phyloP scores from a whole-genome alignment of 306 rosid species.

The Cucurbita argyrosperma region DNA sequence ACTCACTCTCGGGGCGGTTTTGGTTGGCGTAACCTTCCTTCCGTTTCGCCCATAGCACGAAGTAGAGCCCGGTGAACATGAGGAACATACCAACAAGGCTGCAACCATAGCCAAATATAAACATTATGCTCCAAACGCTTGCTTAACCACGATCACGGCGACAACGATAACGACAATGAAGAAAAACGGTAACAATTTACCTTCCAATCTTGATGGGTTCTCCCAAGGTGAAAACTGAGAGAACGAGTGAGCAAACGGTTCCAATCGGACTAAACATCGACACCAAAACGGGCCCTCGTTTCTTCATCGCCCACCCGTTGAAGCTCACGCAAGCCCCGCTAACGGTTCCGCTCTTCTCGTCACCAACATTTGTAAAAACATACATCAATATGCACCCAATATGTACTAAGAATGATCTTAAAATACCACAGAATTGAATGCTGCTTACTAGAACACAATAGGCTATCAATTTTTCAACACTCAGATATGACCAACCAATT shows the following conservation, averaged over 20 bases:
- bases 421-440: background rate
- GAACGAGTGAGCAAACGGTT: slow-evolving; percentile 56
- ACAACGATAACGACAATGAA: background rate
- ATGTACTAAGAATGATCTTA: background rate
- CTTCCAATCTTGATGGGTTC: slow-evolving; percentile 49
- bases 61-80: slow-evolving; percentile 77
- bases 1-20: slow-evolving; percentile 31
- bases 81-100: slow-evolving; percentile 74
- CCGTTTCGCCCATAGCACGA: slow-evolving; percentile 85
- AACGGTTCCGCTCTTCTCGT: slow-evolving; percentile 42
- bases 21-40: slow-evolving; percentile 35
- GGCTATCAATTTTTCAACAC: slow-evolving; percentile 25
- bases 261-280: slow-evolving; percentile 74
- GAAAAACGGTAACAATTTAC: slow-evolving; percentile 10
- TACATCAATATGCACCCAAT: background rate
- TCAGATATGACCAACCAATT: slow-evolving; percentile 30
- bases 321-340: slow-evolving; percentile 59
- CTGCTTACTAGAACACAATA: slow-evolving; percentile 40
- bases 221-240: slow-evolving; percentile 34
- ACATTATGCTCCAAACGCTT: background rate
- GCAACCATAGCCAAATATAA: slow-evolving; percentile 11
- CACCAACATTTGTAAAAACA: background rate
- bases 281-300: slow-evolving; percentile 78
- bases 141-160: background rate
- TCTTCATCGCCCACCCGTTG: slow-evolving; percentile 80